These are phyloP conservation scores for Flaveria ramosissima DNA, from an alignment of 129 eudicot genomes.

Conservation along the genomic window DNA sequence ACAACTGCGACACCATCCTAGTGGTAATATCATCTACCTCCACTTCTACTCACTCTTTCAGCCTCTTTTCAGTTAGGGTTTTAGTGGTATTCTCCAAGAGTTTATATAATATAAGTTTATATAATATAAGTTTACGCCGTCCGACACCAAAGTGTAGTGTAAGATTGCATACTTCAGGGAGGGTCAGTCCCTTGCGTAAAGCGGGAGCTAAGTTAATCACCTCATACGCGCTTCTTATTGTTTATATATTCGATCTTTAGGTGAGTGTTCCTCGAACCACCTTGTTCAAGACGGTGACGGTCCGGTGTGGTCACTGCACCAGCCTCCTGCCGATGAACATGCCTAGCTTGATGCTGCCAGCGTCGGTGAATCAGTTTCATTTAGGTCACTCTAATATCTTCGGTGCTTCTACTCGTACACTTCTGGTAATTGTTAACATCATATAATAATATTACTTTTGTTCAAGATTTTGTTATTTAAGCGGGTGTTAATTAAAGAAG, in stretches of 20 bases:
- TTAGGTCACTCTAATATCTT: slow-evolving; percentile 42
- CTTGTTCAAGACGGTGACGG: slow-evolving; percentile 81
- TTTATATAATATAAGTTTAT: no score
- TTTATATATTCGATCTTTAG: slow-evolving; percentile 9
- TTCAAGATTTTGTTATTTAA: neutral
- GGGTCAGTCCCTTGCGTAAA: no score
- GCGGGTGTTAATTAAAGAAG: no score
- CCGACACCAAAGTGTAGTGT: no score
- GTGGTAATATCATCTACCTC: slow-evolving; percentile 26
- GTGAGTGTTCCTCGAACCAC: slow-evolving; percentile 86
- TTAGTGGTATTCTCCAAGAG: no score
- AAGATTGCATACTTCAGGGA: no score
- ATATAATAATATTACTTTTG: neutral
- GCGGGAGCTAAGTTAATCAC: no score
- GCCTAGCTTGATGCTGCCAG: slow-evolving; percentile 49
- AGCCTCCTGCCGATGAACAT: slow-evolving; percentile 65
- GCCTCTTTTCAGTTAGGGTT: no score
- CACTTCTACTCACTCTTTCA: no score
- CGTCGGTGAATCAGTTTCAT: slow-evolving; percentile 50
- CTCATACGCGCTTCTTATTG: no score
- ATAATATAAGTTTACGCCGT: no score
- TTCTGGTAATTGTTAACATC: slow-evolving; percentile 33
- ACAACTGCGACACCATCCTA: slow-evolving; percentile 63
- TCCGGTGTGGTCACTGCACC: slow-evolving; percentile 79
- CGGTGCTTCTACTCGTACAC: slow-evolving; percentile 42